A percentile compares a stretch with the other conserved stretches of the same genome.
phyloP scores from a whole-genome alignment of 768 basidiomycete species.

The Galerina marginata region DNA sequence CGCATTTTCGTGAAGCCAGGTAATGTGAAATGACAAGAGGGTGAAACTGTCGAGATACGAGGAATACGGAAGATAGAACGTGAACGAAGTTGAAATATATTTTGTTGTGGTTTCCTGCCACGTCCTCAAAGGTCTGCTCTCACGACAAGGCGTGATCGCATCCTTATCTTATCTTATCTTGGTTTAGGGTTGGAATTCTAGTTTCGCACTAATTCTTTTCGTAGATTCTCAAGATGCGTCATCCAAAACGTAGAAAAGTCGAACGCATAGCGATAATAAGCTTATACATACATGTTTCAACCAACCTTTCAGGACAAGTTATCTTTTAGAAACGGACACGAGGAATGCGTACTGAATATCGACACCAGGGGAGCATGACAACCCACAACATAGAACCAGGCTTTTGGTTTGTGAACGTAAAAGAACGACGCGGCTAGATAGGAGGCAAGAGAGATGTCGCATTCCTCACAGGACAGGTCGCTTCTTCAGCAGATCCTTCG shows the following conservation, averaged over 20 bases:
- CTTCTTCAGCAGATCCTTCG: constrained; percentile 70
- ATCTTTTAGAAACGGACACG: no score
- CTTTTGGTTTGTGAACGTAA: no score
- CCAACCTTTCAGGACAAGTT: no score
- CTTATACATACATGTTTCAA: not conserved
- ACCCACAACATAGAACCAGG: no score
- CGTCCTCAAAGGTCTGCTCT: constrained; percentile 19
- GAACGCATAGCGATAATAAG: not conserved
- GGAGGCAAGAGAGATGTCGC: no score
- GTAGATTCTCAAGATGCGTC: no score
- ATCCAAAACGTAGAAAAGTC: no score
- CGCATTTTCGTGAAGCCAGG: constrained; percentile 28
- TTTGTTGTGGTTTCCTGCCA: constrained; percentile 18
- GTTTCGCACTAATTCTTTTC: not conserved
- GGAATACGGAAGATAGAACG: constrained; percentile 4
- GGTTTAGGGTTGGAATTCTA: not conserved
- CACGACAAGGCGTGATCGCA: constrained; percentile 15
- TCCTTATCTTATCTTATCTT: constrained; percentile 23
- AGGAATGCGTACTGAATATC: no score
- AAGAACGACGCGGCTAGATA: no score
- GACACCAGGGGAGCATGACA: no score
- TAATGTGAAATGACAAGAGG: not conserved
- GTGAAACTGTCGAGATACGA: not conserved
- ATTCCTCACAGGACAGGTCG: constrained; percentile 8
- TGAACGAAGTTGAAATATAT: not conserved